Evolutionary conservation across 2,329 filamentous ascomycete genomes (phyloP).

Genomic region (Xylaria sp.): DNA sequence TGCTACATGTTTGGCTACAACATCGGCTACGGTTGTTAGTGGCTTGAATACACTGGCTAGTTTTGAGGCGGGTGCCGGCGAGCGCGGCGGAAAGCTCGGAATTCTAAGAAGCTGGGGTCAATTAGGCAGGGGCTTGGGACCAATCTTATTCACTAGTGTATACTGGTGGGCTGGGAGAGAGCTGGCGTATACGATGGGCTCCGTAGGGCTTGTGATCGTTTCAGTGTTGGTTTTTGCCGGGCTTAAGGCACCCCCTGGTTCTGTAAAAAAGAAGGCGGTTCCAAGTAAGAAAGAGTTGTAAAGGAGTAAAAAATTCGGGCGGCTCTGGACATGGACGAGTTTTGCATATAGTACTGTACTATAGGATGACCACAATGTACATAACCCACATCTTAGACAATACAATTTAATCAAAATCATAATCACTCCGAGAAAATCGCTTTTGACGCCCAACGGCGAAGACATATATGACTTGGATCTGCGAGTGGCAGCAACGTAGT

Average conservation of each 20-base stretch:
- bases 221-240: conserved; percentile 74
- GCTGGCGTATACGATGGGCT: conserved; percentile 83
- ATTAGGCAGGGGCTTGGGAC: conserved; percentile 85
- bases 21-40: conserved; percentile 93
- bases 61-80: conserved; percentile 82
- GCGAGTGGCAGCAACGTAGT: background rate
- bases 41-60: conserved; percentile 91
- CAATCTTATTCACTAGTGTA: conserved; percentile 88
- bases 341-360: background rate
- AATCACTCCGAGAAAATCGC: background rate
- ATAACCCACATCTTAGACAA: background rate
- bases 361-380: background rate
- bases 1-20: conserved; percentile 85
- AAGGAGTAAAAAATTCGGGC: background rate
- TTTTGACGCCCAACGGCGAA: too few relatives aligned
- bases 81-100: conserved; percentile 88
- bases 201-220: conserved; percentile 81
- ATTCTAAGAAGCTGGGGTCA: conserved; percentile 85
- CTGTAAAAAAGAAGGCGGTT: conserved; percentile 41
- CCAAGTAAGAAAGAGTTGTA: conserved; percentile 46
- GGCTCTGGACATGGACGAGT: conserved; percentile 5
- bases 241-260: conserved; percentile 70
- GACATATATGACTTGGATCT: too few relatives aligned
- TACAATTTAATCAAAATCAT: background rate
- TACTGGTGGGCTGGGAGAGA: conserved; percentile 99